Base-by-base conservation (phyloP, 2,329 filamentous ascomycete genomes). In the Verticillium nonalfalfae region DNA sequence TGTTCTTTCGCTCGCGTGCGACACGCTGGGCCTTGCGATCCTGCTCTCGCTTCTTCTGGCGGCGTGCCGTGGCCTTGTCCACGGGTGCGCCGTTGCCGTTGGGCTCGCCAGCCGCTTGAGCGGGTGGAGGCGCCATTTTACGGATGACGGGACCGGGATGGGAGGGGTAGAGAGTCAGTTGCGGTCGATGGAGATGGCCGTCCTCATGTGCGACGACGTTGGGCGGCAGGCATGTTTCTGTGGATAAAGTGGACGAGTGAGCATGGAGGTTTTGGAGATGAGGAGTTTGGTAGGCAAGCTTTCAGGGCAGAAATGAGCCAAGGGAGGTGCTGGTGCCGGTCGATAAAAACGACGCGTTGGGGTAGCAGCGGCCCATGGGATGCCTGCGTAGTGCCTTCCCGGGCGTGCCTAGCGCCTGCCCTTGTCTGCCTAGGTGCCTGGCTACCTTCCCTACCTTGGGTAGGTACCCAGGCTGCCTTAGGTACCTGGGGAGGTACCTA, bases 21-120 rank as follows among this genome's bases (percentile, higher is more conserved):
- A 69, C 60, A 4, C 71, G 65, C 62, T 73, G 71, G 7, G 71
- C 70, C 56, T 69, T 69, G 61, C 71, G 70, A 57, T 73, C 71
- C 13, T 72, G 68, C 56, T 73, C 71, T 13, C 71, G 63, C 63
- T 73, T 73, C 64, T 71, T 70, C 36, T 71, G 65, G 60, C 63
- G 63, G 35, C 63, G 63, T 26, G 63, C 63, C 13, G 63, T 58
- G 54, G 63, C 63, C 57, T 61, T 62, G 39, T 64, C 63, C 14
- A 34, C 38, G 26, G 11, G 5, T 33, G 14, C 38, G 26, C 9
- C 57, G 11, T 9, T 26, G 38, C 55, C 55, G 6, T 5, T 26
- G n/a, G 18, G n/a, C 45, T 52, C 45, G 45, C 7, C n/a, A 9
- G 18, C n/a, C 15, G 45, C 7, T 26, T 26, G n/a, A 3, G 45